Percentiles rank a stretch among this genome's conserved stretches.
These are phyloP conservation scores for Podila verticillata DNA, from an alignment of 192 early-diverging fungal genomes.

Conservation along the genomic window DNA sequence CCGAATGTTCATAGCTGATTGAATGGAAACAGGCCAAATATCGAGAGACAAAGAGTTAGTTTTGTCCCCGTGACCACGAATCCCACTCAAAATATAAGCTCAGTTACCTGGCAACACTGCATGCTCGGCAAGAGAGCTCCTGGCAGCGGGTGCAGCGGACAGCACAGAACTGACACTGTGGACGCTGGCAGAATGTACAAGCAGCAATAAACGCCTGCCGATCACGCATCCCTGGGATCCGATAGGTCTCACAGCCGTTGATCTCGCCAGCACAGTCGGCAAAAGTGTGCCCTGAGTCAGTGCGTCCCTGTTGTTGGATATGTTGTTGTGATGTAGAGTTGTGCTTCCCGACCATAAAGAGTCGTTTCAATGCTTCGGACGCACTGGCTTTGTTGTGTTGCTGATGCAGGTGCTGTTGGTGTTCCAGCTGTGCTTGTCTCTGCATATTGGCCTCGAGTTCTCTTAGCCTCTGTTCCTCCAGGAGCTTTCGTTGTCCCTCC, in stretches of 20 bases:
- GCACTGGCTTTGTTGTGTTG: conserved; percentile 15
- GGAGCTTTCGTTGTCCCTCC: conserved; percentile 28
- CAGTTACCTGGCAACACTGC: conserved; percentile 37
- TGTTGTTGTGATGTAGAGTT: not conserved
- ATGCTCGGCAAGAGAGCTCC: conserved; percentile 28
- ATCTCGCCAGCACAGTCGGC: conserved; percentile 43
- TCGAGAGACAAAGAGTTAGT: not conserved
- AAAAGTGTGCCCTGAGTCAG: conserved; percentile 7
- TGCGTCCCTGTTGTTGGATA: not conserved
- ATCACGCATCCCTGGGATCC: conserved; percentile 38
- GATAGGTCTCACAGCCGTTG: conserved; percentile 35
- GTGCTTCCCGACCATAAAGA: conserved; percentile 31
- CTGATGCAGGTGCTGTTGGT: conserved; percentile 3
- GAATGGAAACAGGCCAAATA: not conserved
- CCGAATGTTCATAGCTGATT: conserved; percentile 34
- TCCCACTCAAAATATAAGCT: not conserved
- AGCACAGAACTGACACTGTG: conserved; percentile 44
- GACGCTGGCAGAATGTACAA: conserved; percentile 33
- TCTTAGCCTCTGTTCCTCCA: conserved; percentile 23
- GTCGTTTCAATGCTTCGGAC: conserved; percentile 27
- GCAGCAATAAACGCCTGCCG: conserved; percentile 23
- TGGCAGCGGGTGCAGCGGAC: conserved; percentile 21
- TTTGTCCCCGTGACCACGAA: not conserved
- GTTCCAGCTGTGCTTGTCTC: conserved; percentile 1
- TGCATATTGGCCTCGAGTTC: conserved; percentile 5